Base-by-base conservation (phyloP, 306 rosid species). In the Lathyrus aphaca region DNA sequence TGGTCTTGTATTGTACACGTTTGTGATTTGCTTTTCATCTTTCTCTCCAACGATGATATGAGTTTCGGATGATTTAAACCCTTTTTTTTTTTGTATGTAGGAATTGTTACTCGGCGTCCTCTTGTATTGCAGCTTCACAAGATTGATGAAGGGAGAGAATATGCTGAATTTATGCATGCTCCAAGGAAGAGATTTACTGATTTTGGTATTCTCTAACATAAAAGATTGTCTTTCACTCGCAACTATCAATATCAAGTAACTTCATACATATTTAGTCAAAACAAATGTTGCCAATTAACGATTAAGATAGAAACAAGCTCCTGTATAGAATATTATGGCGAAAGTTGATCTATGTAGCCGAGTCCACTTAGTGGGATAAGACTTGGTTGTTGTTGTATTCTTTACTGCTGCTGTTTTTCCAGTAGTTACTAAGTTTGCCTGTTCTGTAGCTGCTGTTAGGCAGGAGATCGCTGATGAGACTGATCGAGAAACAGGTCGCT, bases 401-500 rank as follows among this genome's bases (percentile, higher is more conserved):
- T 66, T 23, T 64, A 29, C 39, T 74, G 60, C 60, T 82, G 74
- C 77, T 71, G 66, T 78, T 45, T 66, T 81, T 54, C 59, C 66
- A 6, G 6, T 53, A 43, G 61, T 53, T 55, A 23, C 79, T 74
- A 70, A 80, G 18, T 74, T 61, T 64, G n/a, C 64, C 27, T 77
- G 60, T 74, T 74, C 55, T 79, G 71, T 82, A 95, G 99, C 96
- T 86, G 87, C 95, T 78, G 97, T 89, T 77, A 86, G 99, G 77
- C 95, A 91, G 83, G 99, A 95, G 82, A 95, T 95, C 30, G 42
- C 86, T 74, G 99, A 95, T 27, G 99, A 95, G 87, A 91, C 99
- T 1, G 99, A 95, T 68, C 84, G 99, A 80, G 97, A 91, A 83
- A 95, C 97, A 46, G 99, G 99, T 21, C 97, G 96, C 54, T 3